Evolutionary conservation across 2,329 filamentous ascomycete genomes (phyloP), one percentile per base, ranked within the genome.

Genomic region (Sarocladium strictum): DNA sequence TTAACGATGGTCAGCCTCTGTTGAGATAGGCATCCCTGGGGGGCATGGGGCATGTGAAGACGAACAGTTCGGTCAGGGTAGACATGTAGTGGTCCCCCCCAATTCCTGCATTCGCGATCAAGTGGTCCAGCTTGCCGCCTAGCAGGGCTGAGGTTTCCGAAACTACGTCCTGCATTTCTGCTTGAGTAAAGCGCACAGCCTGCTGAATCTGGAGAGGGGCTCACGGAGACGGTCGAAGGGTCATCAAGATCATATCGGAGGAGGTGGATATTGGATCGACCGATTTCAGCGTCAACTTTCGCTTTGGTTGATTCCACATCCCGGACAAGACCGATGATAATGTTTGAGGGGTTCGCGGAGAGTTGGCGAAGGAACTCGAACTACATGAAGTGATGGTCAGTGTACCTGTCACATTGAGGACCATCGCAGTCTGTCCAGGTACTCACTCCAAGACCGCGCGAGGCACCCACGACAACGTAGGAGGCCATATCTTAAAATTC

Each of bases 91-190:
- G 4, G 45, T 17, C 26, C 14, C 26, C 23, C 10, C 72, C 55
- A 15, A 65, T 60, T 11, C 61, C 78, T 2, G 66, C 78, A 54
- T 81, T 81, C 55, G 71, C 72, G 33, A 81, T 74, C 2, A 81
- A 62, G 59, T 76, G 76, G 61, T 81, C 78, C 12, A 81, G 55
- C 51, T 64, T 62, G 26, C 69, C 68, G 19, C 65, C 65, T 1
- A 67, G 69, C 37, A 69, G 66, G 23, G 61, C 58, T 12, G 43
- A 24, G 5, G 32, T 49, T 5, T 24, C 33, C 1, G 21, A 17
- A 7, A 35, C 56, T 11, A 43, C 21, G 15, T n/a, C 41, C 53
- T 54, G 45, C 17, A 19, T 5, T 9, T 6, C 23, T 17, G 21
- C 17, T 45, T 10, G n/a, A n/a, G n/a, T n/a, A n/a, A n/a, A n/a